phyloP scores from a whole-genome alignment of 2,329 filamentous ascomycete species.

The Diaporthe caulivora region DNA sequence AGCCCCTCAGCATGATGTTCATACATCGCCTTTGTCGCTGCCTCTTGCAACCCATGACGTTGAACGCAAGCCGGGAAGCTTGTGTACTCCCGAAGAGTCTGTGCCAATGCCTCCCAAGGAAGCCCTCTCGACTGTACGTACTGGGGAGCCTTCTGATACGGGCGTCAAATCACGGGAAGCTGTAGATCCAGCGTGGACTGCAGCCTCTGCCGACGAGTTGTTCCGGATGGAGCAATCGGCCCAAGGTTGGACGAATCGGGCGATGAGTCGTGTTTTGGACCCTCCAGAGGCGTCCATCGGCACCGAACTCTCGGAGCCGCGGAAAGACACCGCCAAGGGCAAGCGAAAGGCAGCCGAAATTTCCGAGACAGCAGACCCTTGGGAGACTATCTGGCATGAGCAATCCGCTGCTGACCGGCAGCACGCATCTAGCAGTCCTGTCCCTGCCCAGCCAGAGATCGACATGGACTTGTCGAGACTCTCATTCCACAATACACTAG shows the following conservation, averaged over 20 bases:
- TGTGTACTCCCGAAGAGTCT: neutral
- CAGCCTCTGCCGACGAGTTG: constrained; percentile 34
- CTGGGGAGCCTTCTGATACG: constrained; percentile 11
- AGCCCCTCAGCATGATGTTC: neutral
- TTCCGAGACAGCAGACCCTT: constrained; percentile 13
- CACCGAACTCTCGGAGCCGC: neutral
- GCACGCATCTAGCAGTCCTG: neutral
- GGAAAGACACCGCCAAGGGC: neutral
- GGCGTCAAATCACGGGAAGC: neutral
- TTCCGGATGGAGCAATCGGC: constrained; percentile 5
- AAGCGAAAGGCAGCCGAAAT: constrained; percentile 39
- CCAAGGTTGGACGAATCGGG: neutral
- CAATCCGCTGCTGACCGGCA: neutral
- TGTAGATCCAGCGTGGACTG: neutral
- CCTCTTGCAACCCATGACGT: neutral
- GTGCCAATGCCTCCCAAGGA: neutral
- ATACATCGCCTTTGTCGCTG: neutral
- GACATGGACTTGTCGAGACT: constrained; percentile 20
- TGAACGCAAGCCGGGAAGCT: too few species aligned
- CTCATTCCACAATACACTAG: constrained; percentile 35
- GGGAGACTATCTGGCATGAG: constrained; percentile 31
- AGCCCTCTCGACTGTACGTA: constrained; percentile 22
- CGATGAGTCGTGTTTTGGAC: neutral
- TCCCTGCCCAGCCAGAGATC: neutral
- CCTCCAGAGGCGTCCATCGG: too few species aligned